These are phyloP conservation scores for Capsicum pubescens DNA, from an alignment of 257 asterid genomes.

Conservation along the genomic window DNA sequence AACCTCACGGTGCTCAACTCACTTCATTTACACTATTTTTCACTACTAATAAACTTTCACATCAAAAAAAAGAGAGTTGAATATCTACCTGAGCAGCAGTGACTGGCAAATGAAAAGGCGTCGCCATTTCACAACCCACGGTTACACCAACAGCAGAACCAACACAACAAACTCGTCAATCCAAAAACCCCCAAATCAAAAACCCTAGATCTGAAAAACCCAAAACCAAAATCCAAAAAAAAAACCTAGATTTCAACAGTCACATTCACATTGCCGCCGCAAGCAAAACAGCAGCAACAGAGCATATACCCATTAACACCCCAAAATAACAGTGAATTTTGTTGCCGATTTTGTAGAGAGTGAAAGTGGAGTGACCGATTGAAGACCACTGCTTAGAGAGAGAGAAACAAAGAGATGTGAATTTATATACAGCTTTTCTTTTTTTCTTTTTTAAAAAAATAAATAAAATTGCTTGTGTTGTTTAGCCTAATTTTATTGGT, in stretches of 20 bases:
- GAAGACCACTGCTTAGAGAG: constrained; percentile 8
- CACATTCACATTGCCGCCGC: constrained; percentile 29
- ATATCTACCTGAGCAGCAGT: constrained; percentile 81
- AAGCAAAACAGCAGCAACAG: not conserved
- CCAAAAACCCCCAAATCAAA: not conserved
- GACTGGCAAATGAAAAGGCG: constrained; percentile 74
- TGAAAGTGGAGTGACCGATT: not conserved
- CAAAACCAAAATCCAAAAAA: not conserved
- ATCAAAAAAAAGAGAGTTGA: not conserved
- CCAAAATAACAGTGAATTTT: not conserved
- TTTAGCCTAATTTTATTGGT: constrained; percentile 19
- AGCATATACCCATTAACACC: too few relatives aligned
- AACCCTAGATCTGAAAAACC: constrained; percentile 71
- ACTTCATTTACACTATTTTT: too few relatives aligned
- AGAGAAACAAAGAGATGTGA: not conserved
- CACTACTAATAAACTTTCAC: too few relatives aligned
- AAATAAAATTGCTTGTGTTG: not conserved
- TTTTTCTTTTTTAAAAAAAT: too few relatives aligned
- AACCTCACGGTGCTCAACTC: too few relatives aligned
- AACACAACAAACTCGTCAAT: not conserved
- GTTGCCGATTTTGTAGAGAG: not conserved
- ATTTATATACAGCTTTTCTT: too few relatives aligned
- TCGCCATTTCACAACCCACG: constrained; percentile 53
- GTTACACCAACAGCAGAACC: constrained; percentile 1
- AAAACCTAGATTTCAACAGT: constrained; percentile 22